Percentiles rank a stretch among this genome's conserved stretches.
These are phyloP conservation scores for Aureobasidium mangrovei DNA, from an alignment of 2,329 filamentous ascomycete genomes.

Conservation along the genomic window DNA sequence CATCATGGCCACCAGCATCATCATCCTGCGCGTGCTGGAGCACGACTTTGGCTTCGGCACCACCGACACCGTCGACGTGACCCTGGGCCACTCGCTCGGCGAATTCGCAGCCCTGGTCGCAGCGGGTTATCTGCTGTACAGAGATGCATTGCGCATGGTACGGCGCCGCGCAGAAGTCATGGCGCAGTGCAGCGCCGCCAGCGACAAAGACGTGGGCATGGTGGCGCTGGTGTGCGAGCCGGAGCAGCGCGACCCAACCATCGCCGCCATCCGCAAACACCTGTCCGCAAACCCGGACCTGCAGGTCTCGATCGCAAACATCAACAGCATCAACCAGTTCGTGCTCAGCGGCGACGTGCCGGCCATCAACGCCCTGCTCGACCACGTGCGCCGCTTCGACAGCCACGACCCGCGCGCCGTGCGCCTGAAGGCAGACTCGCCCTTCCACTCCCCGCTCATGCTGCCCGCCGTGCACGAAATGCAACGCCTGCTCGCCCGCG, in stretches of 20 bases:
- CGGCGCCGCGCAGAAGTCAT: constrained; percentile 72
- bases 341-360: constrained; percentile 82
- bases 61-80: constrained; percentile 64
- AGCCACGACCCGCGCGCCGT: constrained; percentile 88
- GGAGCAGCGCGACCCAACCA: constrained; percentile 59
- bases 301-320: constrained; percentile 83
- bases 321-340: constrained; percentile 95
- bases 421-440: constrained; percentile 74
- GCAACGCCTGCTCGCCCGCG: constrained; percentile 53
- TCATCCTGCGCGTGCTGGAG: constrained; percentile 82
- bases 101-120: constrained; percentile 89
- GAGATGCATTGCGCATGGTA: constrained; percentile 70
- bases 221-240: constrained; percentile 84
- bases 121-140: constrained; percentile 68
- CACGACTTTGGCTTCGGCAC: constrained; percentile 71
- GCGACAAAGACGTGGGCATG: constrained; percentile 79
- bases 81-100: constrained; percentile 81
- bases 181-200: constrained; percentile 63
- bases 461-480: constrained; percentile 70
- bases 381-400: constrained; percentile 79
- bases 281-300: constrained; percentile 55
- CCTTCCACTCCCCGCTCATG: constrained; percentile 91
- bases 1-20: constrained; percentile 88
- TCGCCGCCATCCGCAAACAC: constrained; percentile 70
- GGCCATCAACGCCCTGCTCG: constrained; percentile 69